These are phyloP conservation scores for Pochonia chlamydosporia DNA, from an alignment of 2,329 filamentous ascomycete genomes.

Conservation along the genomic window DNA sequence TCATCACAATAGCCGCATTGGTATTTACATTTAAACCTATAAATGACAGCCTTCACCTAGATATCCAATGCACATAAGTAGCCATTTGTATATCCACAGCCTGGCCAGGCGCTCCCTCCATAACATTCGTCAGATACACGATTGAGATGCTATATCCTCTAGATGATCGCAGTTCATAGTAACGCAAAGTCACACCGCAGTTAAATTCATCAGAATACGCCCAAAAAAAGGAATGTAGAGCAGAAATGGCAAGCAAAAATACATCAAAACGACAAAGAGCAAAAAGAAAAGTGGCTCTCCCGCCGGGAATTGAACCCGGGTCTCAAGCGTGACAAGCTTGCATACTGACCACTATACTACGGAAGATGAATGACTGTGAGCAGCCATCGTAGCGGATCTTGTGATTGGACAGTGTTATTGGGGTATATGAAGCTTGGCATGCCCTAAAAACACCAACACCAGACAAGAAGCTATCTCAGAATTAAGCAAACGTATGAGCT, in stretches of 20 bases:
- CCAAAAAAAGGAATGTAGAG: background rate
- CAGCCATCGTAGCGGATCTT: conserved; percentile 12
- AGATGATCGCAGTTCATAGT: no score
- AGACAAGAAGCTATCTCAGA: no score
- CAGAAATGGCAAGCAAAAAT: background rate
- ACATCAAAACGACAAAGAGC: background rate
- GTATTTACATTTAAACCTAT: no score
- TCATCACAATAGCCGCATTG: no score
- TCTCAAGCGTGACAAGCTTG: conserved; percentile 19
- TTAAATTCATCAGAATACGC: background rate
- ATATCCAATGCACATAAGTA: no score
- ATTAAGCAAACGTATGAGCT: no score
- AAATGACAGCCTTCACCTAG: no score
- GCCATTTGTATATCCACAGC: no score
- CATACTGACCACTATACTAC: conserved; percentile 27
- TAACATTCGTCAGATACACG: no score
- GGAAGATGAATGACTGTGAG: conserved; percentile 17
- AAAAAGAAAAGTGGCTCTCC: conserved; percentile 10
- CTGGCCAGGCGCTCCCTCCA: no score
- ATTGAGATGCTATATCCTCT: no score
- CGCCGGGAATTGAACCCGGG: conserved; percentile 18
- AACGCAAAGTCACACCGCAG: no score
- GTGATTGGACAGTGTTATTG: background rate
- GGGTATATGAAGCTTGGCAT: background rate
- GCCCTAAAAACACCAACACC: background rate